A percentile compares a stretch with the other conserved stretches of the same genome.
These are phyloP conservation scores for Periconia sp. DNA, from an alignment of 2,329 filamentous ascomycete species.

Conservation along the genomic window DNA sequence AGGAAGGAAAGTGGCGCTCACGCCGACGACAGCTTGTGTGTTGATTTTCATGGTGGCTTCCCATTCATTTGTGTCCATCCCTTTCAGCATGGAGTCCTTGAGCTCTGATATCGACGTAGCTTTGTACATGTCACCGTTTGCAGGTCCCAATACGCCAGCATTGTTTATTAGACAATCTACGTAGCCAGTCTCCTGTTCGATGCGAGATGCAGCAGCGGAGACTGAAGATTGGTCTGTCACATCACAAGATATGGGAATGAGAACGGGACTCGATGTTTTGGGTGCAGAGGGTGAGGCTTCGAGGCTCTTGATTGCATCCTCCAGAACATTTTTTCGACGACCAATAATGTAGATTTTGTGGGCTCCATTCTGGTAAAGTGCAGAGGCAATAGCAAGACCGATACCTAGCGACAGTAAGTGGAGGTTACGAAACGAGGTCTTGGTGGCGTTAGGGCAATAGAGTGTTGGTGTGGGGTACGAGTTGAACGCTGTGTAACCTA, in stretches of 20 bases:
- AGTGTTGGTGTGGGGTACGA: slow-evolving; percentile 23
- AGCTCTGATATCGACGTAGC: slow-evolving; percentile 49
- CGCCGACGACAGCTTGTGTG: slow-evolving; percentile 47
- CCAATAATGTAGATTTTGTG: slow-evolving; percentile 51
- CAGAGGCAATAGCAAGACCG: slow-evolving; percentile 44
- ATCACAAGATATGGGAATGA: slow-evolving; percentile 48
- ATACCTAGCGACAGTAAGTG: slow-evolving; percentile 30
- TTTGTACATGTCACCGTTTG: slow-evolving; percentile 45
- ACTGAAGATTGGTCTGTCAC: slow-evolving; percentile 48
- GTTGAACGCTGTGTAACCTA: slow-evolving; percentile 21
- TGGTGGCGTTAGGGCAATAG: slow-evolving; percentile 15
- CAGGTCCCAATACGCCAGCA: slow-evolving; percentile 52
- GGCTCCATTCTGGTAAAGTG: slow-evolving; percentile 46
- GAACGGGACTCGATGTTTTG: slow-evolving; percentile 16
- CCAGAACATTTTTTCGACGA: slow-evolving; percentile 44
- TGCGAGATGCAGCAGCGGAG: slow-evolving; percentile 42
- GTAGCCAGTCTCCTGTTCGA: slow-evolving; percentile 47
- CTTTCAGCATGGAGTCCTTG: slow-evolving; percentile 43
- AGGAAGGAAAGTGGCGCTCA: slow-evolving; percentile 49
- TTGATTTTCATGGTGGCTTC: slow-evolving; percentile 46
- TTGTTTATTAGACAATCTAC: slow-evolving; percentile 58
- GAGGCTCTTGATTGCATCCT: slow-evolving; percentile 42
- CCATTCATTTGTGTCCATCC: slow-evolving; percentile 35
- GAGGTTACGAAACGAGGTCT: neutral
- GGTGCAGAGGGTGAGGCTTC: slow-evolving; percentile 32